These are phyloP conservation scores for Fragaria ananassa DNA, from an alignment of 306 rosid species.

Conservation along the genomic window DNA sequence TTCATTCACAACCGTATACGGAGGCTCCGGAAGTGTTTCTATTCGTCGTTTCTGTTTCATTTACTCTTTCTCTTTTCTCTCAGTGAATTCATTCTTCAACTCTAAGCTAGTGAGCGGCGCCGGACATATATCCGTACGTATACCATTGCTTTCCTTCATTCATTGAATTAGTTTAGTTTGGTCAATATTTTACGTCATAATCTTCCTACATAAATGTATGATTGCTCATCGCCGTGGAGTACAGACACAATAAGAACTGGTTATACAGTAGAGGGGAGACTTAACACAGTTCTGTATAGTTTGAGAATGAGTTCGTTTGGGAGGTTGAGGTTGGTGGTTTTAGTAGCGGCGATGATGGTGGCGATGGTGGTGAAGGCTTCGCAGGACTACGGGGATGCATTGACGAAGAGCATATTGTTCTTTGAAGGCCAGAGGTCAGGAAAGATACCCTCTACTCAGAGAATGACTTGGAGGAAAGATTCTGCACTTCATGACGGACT, in stretches of 20 bases:
- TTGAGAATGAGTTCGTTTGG: background rate
- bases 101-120: background rate
- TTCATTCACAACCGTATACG: constrained; percentile 21
- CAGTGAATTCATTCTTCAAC: background rate
- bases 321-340: constrained; percentile 11
- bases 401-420: constrained; percentile 49
- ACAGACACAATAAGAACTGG: background rate
- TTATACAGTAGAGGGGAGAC: background rate
- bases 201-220: background rate
- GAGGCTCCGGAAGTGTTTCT: constrained; percentile 19
- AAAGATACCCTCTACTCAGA: constrained; percentile 44
- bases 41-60: constrained; percentile 14
- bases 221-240: background rate
- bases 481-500: constrained; percentile 46
- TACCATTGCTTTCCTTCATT: background rate
- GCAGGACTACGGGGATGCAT: constrained; percentile 46
- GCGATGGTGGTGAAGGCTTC: constrained; percentile 10
- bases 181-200: background rate
- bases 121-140: background rate
- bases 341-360: background rate
- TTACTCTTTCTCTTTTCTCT: background rate
- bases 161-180: background rate
- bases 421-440: constrained; percentile 62
- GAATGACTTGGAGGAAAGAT: constrained; percentile 52
- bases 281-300: background rate